Evolutionary conservation across 345 rosid species (phyloP).

Genomic region (Clausena lansium): DNA sequence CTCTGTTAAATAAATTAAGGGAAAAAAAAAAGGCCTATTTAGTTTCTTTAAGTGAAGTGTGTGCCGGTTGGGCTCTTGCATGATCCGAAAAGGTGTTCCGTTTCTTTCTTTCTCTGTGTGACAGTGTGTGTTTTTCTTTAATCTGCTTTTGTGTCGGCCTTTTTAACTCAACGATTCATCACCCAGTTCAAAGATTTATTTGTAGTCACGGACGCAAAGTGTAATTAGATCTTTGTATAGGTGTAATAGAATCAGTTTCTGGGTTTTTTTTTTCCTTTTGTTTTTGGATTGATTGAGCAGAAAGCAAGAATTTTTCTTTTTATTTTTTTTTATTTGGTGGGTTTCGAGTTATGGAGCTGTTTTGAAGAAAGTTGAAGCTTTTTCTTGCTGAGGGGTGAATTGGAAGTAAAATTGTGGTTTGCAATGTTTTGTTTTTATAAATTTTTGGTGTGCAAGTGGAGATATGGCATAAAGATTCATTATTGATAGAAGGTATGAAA

Average conservation of each 20-base stretch:
- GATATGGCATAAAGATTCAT: constrained; percentile 18
- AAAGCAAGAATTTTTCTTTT: not conserved
- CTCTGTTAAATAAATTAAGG: not conserved
- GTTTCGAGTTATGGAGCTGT: no score
- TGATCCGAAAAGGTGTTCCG: constrained; percentile 35
- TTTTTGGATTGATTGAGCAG: not conserved
- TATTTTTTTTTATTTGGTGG: not conserved
- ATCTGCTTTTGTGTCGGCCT: constrained; percentile 50
- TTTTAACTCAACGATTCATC: constrained; percentile 30
- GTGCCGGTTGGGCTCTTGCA: constrained; percentile 44
- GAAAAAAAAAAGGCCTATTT: not conserved
- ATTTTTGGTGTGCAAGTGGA: constrained; percentile 8
- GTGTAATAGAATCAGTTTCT: not conserved
- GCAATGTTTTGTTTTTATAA: constrained; percentile 26
- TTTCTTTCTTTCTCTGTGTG: constrained; percentile 11
- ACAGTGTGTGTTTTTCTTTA: constrained; percentile 9
- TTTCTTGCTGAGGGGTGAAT: not conserved
- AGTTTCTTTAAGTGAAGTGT: constrained; percentile 24
- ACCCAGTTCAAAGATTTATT: constrained; percentile 5
- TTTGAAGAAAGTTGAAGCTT: no score
- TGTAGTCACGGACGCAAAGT: not conserved
- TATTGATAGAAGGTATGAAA: constrained; percentile 29
- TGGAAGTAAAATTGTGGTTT: not conserved
- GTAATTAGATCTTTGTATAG: not conserved
- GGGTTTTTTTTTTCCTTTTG: not conserved